phyloP scores from a whole-genome alignment of 768 basidiomycete genomes.

The Gymnopilus dilepis region DNA sequence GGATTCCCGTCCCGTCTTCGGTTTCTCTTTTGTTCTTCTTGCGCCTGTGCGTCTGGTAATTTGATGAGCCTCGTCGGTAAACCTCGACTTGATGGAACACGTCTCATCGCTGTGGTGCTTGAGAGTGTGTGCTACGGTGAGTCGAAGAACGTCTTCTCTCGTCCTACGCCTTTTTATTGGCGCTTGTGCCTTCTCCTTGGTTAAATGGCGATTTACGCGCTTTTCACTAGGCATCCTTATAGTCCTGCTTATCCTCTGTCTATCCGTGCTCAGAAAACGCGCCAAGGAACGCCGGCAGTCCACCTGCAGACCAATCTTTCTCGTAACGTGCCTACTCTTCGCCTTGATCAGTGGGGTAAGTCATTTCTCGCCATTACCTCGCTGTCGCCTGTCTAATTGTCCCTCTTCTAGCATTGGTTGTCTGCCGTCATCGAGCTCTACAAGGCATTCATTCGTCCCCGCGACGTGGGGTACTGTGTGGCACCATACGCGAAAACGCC shows the following conservation, averaged over 20 bases:
- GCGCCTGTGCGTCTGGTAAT: background rate
- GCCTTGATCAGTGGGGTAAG: background rate
- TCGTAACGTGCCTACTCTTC: background rate
- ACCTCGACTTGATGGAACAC: conserved; percentile 1
- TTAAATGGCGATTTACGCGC: background rate
- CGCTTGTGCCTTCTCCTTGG: background rate
- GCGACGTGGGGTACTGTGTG: background rate
- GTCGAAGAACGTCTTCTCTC: background rate
- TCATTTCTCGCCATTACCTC: background rate
- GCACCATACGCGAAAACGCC: background rate
- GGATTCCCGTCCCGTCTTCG: too few species aligned
- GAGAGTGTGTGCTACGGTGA: conserved; percentile 3
- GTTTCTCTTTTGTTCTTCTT: too few species aligned
- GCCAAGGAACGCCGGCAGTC: background rate
- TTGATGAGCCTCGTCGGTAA: background rate
- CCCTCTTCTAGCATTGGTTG: background rate
- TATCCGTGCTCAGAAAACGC: background rate
- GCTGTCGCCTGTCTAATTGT: background rate
- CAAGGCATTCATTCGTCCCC: background rate
- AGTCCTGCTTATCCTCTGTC: background rate
- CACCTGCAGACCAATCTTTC: background rate
- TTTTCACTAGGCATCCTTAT: background rate
- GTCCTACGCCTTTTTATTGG: background rate
- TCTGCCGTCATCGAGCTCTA: background rate
- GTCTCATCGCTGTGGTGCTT: background rate